Percentiles rank a stretch among this genome's conserved stretches.
Evolutionary conservation across 805 yeast species (phyloP).

Genomic region (Wickerhamiella galacta): DNA sequence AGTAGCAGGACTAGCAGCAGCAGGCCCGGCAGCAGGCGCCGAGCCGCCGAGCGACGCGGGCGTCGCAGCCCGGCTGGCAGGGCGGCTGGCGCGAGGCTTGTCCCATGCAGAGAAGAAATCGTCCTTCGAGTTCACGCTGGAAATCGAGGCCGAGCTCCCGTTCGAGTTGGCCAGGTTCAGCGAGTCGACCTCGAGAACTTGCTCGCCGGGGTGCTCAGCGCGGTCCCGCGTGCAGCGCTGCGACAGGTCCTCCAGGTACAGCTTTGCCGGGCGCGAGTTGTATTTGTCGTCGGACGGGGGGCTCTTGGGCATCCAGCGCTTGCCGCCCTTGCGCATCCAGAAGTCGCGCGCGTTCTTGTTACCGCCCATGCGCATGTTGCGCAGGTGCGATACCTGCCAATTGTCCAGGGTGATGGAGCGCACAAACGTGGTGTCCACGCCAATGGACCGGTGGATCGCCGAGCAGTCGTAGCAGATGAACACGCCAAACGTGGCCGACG

Average conservation of each 20-base stretch:
- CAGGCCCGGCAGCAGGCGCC: slow-evolving; percentile 9
- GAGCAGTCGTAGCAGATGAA: slow-evolving; percentile 88
- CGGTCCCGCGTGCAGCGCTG: slow-evolving; percentile 52
- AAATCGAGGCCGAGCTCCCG: slow-evolving; percentile 9
- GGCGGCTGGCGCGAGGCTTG: slow-evolving; percentile 38
- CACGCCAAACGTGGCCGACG: slow-evolving; percentile 92
- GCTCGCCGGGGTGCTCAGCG: slow-evolving; percentile 50
- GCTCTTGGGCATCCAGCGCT: slow-evolving; percentile 39
- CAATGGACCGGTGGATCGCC: slow-evolving; percentile 86
- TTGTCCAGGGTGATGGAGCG: slow-evolving; percentile 83
- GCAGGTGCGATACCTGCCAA: slow-evolving; percentile 81
- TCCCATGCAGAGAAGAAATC: slow-evolving; percentile 90
- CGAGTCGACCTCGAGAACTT: slow-evolving; percentile 37
- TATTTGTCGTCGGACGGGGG: slow-evolving; percentile 64
- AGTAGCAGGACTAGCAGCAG: slow-evolving; percentile 7
- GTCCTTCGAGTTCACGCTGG: slow-evolving; percentile 28
- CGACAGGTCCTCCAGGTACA: slow-evolving; percentile 66
- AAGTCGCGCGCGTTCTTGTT: slow-evolving; percentile 74
- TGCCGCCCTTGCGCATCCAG: slow-evolving; percentile 72
- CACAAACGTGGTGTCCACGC: slow-evolving; percentile 91
- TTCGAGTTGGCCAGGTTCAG: slow-evolving; percentile 6
- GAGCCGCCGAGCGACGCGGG: slow-evolving; percentile 10
- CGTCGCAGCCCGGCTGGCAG: slow-evolving; percentile 9
- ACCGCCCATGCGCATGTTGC: slow-evolving; percentile 90
- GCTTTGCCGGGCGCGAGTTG: slow-evolving; percentile 59